Percentiles rank a stretch among this genome's conserved stretches.
Evolutionary conservation across 495 filamentous ascomycete genomes (phyloP).

Genomic region (Aspergillus haitiensis): DNA sequence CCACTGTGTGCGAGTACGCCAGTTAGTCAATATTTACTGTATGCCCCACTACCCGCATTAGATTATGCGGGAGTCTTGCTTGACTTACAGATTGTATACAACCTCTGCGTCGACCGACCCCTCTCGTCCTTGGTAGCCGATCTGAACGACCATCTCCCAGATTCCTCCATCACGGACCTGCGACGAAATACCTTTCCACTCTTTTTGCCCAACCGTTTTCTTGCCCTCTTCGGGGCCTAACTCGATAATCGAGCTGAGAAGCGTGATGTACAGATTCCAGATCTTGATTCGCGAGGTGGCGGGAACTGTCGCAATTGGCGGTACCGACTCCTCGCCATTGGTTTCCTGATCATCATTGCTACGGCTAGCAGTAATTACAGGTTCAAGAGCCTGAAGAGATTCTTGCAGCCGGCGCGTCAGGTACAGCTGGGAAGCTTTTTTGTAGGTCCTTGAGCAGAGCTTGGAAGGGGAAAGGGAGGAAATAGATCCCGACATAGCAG

Average conservation of each 20-base stretch:
- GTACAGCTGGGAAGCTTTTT: conserved; percentile 86
- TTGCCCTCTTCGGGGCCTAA: conserved; percentile 89
- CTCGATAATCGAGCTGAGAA: conserved; percentile 87
- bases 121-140: conserved; percentile 82
- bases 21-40: conserved; percentile 15
- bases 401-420: conserved; percentile 89
- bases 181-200: conserved; percentile 76
- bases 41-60: neutral
- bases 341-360: conserved; percentile 37
- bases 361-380: conserved; percentile 60
- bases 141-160: conserved; percentile 87
- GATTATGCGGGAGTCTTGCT: neutral
- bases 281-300: conserved; percentile 83
- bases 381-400: conserved; percentile 76
- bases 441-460: conserved; percentile 64
- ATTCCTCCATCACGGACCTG: conserved; percentile 82
- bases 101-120: conserved; percentile 93
- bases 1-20: conserved; percentile 51
- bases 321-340: conserved; percentile 35
- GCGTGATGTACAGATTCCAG: conserved; percentile 93
- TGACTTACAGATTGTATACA: conserved; percentile 81
- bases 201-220: conserved; percentile 73
- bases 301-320: conserved; percentile 72
- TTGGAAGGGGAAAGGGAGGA: conserved; percentile 61
- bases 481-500: conserved; percentile 42